These are phyloP conservation scores for Paraconiothyrium sp. DNA, from an alignment of 2,329 filamentous ascomycete species.

Conservation along the genomic window DNA sequence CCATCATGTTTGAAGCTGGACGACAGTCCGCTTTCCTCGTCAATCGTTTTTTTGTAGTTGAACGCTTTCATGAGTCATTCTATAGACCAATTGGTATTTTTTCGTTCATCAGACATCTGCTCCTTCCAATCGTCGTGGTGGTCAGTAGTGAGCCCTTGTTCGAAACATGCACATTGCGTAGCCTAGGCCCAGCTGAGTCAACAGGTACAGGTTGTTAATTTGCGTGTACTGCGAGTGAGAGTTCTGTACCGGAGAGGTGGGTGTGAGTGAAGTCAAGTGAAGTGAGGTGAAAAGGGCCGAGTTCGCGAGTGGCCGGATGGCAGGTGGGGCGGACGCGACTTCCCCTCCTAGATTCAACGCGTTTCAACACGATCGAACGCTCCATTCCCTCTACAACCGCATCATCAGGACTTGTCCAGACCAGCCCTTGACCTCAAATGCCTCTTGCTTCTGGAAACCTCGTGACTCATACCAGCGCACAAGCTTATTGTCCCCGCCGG, in stretches of 20 bases:
- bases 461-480: slow-evolving; percentile 8
- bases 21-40: neutral
- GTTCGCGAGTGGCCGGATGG: neutral
- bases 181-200: neutral
- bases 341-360: neutral
- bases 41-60: neutral
- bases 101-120: neutral
- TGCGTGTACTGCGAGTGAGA: neutral
- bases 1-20: neutral
- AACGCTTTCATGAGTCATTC: neutral
- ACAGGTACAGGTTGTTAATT: neutral
- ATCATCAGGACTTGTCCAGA: neutral
- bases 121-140: neutral
- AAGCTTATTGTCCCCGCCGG: neutral
- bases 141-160: neutral
- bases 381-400: neutral
- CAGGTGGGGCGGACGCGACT: slow-evolving; percentile 5
- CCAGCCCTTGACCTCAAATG: slow-evolving; percentile 7
- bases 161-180: neutral
- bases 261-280: neutral
- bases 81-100: neutral
- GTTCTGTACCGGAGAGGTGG: neutral
- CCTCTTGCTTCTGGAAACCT: slow-evolving; percentile 2
- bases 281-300: neutral
- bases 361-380: neutral